phyloP scores from a whole-genome alignment of 2,329 filamentous ascomycete species.

The Thermothelomyces thermophilus region DNA sequence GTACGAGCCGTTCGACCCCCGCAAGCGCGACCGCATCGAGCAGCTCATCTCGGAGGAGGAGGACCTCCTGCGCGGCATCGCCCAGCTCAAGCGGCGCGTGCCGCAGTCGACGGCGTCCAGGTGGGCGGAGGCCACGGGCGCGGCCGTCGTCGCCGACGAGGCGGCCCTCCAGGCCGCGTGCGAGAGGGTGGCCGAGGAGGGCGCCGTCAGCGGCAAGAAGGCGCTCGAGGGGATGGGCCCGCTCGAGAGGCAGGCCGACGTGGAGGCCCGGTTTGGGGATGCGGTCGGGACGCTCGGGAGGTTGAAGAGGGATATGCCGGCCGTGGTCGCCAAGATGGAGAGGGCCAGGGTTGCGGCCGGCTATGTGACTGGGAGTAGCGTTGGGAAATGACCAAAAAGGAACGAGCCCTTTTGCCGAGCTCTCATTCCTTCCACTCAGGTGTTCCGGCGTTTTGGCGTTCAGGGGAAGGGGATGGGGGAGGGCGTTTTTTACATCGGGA shows the following conservation, averaged over 20 bases:
- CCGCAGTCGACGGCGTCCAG: slow-evolving; percentile 39
- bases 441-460: slow-evolving; percentile 1
- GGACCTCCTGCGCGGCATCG: slow-evolving; percentile 57
- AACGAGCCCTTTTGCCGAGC: too few relatives aligned
- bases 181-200: slow-evolving; percentile 20
- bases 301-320: slow-evolving; percentile 55
- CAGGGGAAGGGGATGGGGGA: neutral
- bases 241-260: slow-evolving; percentile 40
- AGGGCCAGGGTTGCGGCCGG: slow-evolving; percentile 53
- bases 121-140: slow-evolving; percentile 36
- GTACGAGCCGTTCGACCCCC: slow-evolving; percentile 56
- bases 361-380: slow-evolving; percentile 36
- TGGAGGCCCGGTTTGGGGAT: slow-evolving; percentile 41
- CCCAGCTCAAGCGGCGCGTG: slow-evolving; percentile 49
- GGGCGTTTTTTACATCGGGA: too few relatives aligned
- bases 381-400: neutral
- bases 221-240: slow-evolving; percentile 25
- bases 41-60: slow-evolving; percentile 57
- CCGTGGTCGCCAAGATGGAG: slow-evolving; percentile 58
- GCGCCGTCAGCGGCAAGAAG: slow-evolving; percentile 4
- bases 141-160: slow-evolving; percentile 42
- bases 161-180: slow-evolving; percentile 32
- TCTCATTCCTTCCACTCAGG: too few relatives aligned
- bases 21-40: slow-evolving; percentile 52
- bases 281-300: slow-evolving; percentile 46